phyloP scores from a whole-genome alignment of 1,284 basidiomycete genomes.

The Rhizopogon parksii region DNA sequence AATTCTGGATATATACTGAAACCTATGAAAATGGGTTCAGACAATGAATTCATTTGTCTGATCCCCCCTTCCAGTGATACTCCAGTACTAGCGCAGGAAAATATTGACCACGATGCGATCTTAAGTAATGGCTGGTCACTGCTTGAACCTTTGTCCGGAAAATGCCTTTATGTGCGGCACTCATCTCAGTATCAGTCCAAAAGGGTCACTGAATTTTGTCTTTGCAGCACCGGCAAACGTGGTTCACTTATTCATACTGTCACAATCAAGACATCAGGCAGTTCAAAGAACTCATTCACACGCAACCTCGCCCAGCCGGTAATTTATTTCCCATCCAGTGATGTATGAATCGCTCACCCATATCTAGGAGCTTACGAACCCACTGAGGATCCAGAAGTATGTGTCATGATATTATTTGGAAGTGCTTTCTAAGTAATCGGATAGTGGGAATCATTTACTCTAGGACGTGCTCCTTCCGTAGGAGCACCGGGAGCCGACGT shows the following conservation, averaged over 20 bases:
- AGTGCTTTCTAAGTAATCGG: slow-evolving; percentile 12
- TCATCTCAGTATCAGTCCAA: slow-evolving; percentile 13
- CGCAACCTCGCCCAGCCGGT: slow-evolving; percentile 62
- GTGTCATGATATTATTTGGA: slow-evolving; percentile 17
- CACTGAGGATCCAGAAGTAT: slow-evolving; percentile 73
- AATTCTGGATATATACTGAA: slow-evolving; percentile 45
- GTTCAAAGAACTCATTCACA: slow-evolving; percentile 66
- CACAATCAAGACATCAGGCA: slow-evolving; percentile 86
- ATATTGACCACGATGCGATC: slow-evolving; percentile 49
- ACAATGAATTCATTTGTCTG: slow-evolving; percentile 64
- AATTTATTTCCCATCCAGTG: slow-evolving; percentile 19
- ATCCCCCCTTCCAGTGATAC: slow-evolving; percentile 58
- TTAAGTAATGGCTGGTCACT: slow-evolving; percentile 74
- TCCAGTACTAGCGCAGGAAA: slow-evolving; percentile 39
- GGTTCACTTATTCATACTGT: slow-evolving; percentile 97
- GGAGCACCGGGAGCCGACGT: slow-evolving; percentile 59
- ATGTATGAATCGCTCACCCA: slow-evolving; percentile 8
- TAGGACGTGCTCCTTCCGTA: slow-evolving; percentile 62
- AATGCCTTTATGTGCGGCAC: slow-evolving; percentile 70
- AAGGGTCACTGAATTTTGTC: slow-evolving; percentile 14
- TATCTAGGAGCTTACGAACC: slow-evolving; percentile 60
- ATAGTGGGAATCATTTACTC: slow-evolving; percentile 76
- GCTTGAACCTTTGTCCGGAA: slow-evolving; percentile 66
- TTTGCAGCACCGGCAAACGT: slow-evolving; percentile 70
- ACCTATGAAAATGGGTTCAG: slow-evolving; percentile 63